Percentiles rank a stretch among this genome's conserved stretches.
These are phyloP conservation scores for Noccaea caerulescens DNA, from an alignment of 345 rosid genomes.

Conservation along the genomic window DNA sequence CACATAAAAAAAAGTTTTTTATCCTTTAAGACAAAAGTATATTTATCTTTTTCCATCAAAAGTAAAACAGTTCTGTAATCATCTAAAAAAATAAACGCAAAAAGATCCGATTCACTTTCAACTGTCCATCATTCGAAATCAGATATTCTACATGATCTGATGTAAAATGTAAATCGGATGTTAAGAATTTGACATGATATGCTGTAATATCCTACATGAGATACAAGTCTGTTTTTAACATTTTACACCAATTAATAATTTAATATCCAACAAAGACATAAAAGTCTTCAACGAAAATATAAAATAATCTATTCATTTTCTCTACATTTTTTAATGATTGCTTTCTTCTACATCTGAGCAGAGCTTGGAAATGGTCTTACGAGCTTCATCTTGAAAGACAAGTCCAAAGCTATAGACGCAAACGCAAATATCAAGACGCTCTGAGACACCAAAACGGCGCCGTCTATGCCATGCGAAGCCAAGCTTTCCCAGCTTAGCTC, in stretches of 20 bases:
- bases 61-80: background rate
- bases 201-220: too few species aligned
- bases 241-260: background rate
- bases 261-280: background rate
- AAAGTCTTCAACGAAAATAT: background rate
- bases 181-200: background rate
- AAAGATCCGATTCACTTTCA: constrained; percentile 1
- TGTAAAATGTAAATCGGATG: background rate
- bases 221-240: background rate
- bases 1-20: too few species aligned
- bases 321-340: background rate
- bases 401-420: constrained; percentile 43
- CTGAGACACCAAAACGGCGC: constrained; percentile 45
- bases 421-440: constrained; percentile 46
- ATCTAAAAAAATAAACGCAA: background rate
- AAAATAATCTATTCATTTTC: background rate
- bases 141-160: background rate
- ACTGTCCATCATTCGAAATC: background rate
- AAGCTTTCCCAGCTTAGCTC: constrained; percentile 52
- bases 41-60: too few species aligned
- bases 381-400: constrained; percentile 36
- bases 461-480: constrained; percentile 43
- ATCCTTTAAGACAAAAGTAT: too few species aligned
- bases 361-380: constrained; percentile 46
- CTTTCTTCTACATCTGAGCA: constrained; percentile 12